Evolutionary conservation across 169 alveolate species (phyloP).

Genomic region (Cryptosporidium viatorum): DNA sequence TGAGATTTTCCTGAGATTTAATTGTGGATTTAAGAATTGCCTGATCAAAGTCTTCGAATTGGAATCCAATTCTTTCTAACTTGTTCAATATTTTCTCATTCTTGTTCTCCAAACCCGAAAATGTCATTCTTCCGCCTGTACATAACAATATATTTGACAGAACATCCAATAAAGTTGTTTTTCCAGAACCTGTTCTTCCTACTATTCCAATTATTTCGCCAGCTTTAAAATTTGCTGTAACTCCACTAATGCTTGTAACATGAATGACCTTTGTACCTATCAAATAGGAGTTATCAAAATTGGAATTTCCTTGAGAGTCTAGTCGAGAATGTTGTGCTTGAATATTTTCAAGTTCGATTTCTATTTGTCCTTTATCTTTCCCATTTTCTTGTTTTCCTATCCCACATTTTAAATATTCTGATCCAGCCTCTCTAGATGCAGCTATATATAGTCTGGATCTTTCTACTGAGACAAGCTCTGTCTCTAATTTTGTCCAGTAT

Average conservation of each 20-base stretch:
- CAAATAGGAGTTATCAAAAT: conserved; percentile 32
- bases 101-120: neutral
- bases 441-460: conserved; percentile 53
- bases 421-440: conserved; percentile 50
- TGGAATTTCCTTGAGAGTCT: conserved; percentile 21
- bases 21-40: conserved; percentile 8
- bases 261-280: conserved; percentile 35
- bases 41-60: conserved; percentile 25
- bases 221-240: conserved; percentile 8
- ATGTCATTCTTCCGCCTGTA: conserved; percentile 10
- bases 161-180: conserved; percentile 49
- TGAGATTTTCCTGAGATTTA: conserved; percentile 12
- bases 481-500: conserved; percentile 62
- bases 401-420: neutral
- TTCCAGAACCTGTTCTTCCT: conserved; percentile 75
- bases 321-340: conserved; percentile 44
- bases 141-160: conserved; percentile 5
- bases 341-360: neutral
- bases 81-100: neutral
- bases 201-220: conserved; percentile 60
- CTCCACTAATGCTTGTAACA: neutral
- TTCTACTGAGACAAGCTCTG: conserved; percentile 67
- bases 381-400: neutral
- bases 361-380: neutral
- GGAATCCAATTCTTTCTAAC: conserved; percentile 8